These are phyloP conservation scores for Solanum hybrid DNA, from an alignment of 305 asterid species.

Conservation along the genomic window DNA sequence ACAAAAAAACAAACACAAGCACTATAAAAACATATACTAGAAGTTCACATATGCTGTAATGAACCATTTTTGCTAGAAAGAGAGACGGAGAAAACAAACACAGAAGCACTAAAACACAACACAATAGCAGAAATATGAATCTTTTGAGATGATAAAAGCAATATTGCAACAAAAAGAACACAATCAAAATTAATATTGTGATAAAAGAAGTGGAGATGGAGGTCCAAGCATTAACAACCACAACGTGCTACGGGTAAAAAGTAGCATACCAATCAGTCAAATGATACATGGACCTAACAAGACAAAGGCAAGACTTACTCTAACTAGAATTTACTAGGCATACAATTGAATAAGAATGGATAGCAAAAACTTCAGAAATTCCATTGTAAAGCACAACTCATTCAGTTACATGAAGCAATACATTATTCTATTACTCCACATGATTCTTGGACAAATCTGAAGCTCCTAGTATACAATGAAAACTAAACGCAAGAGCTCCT, in stretches of 20 bases:
- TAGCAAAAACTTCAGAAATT: neutral
- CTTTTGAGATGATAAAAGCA: neutral
- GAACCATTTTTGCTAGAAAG: neutral
- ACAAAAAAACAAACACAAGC: neutral
- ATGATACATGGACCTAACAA: neutral
- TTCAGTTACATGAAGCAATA: neutral
- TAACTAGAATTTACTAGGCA: neutral
- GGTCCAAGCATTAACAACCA: neutral
- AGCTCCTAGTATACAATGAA: neutral
- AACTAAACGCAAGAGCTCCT: neutral
- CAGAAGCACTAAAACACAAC: neutral
- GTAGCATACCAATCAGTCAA: neutral
- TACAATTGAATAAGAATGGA: neutral
- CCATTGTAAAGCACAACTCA: neutral
- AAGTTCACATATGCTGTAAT: neutral
- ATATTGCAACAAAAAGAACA: neutral
- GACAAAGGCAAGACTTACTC: neutral
- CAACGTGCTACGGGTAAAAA: neutral
- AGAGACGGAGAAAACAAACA: neutral
- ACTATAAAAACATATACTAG: neutral
- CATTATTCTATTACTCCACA: neutral
- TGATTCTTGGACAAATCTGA: constrained; percentile 1
- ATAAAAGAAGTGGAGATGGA: neutral
- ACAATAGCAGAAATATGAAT: neutral
- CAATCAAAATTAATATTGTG: neutral